These are phyloP conservation scores for Pseudocercospora fuligena DNA, from an alignment of 2,329 filamentous ascomycete species.

Conservation along the genomic window DNA sequence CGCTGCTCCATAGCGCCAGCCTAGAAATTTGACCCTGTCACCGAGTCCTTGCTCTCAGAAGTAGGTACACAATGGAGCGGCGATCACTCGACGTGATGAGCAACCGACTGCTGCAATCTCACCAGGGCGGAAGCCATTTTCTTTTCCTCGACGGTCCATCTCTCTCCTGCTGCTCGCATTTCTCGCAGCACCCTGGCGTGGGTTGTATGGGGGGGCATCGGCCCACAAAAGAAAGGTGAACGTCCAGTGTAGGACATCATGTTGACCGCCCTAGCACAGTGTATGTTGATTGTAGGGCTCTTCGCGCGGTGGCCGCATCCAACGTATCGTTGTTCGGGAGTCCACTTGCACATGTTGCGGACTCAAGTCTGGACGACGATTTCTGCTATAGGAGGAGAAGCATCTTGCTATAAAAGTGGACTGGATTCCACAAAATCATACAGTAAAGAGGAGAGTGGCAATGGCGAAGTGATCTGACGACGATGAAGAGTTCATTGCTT, in stretches of 20 bases:
- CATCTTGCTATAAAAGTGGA: neutral
- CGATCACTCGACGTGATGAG: no score
- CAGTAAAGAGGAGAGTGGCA: neutral
- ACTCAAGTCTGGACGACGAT: no score
- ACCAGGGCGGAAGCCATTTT: no score
- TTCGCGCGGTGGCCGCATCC: neutral
- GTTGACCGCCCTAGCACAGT: neutral
- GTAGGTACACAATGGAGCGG: no score
- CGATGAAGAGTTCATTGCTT: neutral
- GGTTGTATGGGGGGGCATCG: neutral
- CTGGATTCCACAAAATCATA: neutral
- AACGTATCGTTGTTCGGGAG: neutral
- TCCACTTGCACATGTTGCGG: neutral
- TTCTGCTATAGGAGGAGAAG: no score
- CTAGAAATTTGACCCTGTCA: no score
- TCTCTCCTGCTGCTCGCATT: neutral
- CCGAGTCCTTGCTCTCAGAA: no score
- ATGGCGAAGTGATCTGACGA: neutral
- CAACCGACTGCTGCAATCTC: no score
- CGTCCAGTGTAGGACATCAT: neutral
- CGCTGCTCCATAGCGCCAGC: no score
- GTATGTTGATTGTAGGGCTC: neutral
- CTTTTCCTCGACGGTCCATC: no score
- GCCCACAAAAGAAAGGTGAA: neutral
- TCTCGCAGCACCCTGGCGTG: neutral